A percentile compares a stretch with the other conserved stretches of the same genome.
phyloP scores from a whole-genome alignment of 164 flowering plant species.

The Kalanchoe fedtschenkoi region DNA sequence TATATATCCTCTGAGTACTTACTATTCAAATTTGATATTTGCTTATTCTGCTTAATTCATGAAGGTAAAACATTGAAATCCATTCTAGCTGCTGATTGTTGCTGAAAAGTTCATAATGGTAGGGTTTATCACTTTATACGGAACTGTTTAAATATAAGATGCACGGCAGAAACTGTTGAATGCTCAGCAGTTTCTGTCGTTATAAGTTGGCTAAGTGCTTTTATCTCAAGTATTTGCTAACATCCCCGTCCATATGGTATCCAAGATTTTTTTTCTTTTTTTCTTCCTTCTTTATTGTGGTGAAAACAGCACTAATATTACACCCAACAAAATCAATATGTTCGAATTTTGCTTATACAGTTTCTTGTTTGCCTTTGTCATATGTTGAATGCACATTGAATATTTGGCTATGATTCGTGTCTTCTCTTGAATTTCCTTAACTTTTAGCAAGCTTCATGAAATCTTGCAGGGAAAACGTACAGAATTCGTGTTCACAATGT shows the following conservation, averaged over 20 bases:
- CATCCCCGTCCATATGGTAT: no score
- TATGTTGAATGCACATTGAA: neutral
- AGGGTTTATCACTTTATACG: no score
- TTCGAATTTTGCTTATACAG: neutral
- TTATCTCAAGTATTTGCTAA: no score
- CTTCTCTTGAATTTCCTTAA: neutral
- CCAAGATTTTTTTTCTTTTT: no score
- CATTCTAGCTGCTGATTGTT: no score
- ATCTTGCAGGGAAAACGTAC: slow-evolving; percentile 71
- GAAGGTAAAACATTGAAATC: neutral
- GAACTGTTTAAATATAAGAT: no score
- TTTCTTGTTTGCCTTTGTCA: neutral
- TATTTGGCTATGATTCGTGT: neutral
- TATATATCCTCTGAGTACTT: neutral
- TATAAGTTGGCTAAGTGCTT: neutral
- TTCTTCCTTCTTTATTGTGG: neutral
- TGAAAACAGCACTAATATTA: neutral
- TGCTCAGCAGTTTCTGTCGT: neutral
- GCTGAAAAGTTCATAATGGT: no score
- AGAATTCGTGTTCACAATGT: slow-evolving; percentile 84
- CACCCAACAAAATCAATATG: neutral
- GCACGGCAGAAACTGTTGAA: neutral
- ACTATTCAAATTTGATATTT: neutral
- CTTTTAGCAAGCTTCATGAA: slow-evolving; percentile 9
- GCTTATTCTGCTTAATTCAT: neutral